Evolutionary conservation across 345 rosid genomes (phyloP).

Genomic region (Raphanus sativus): DNA sequence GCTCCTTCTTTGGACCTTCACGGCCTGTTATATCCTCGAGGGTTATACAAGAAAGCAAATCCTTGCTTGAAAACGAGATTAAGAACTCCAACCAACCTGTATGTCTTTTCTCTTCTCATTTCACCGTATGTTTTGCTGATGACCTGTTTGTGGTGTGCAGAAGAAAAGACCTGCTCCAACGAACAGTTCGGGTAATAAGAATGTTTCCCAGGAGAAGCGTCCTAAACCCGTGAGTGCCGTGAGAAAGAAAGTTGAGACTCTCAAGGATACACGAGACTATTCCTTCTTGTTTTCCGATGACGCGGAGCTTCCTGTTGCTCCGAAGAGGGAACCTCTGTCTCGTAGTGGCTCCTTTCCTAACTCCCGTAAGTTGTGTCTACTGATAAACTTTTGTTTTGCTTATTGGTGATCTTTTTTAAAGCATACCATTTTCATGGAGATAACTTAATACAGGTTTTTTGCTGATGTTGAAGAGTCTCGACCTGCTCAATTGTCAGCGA

Average conservation of each 20-base stretch:
- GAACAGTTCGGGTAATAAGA: slow-evolving; percentile 40
- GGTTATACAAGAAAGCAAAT: slow-evolving; percentile 96
- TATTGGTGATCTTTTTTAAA: slow-evolving; percentile 33
- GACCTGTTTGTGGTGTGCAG: slow-evolving; percentile 42
- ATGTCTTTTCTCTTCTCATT: slow-evolving; percentile 31
- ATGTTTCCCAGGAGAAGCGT: slow-evolving; percentile 32
- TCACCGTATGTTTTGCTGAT: background rate
- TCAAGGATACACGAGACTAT: slow-evolving; percentile 83
- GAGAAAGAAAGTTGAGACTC: slow-evolving; percentile 60
- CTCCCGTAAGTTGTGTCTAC: slow-evolving; percentile 57
- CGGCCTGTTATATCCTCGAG: slow-evolving; percentile 83
- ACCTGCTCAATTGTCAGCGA: slow-evolving; percentile 49
- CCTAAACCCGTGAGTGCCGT: slow-evolving; percentile 52
- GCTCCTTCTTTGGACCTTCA: slow-evolving; percentile 96
- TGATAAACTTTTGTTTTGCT: slow-evolving; percentile 13
- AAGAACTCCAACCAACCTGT: slow-evolving; percentile 49
- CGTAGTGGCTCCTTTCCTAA: slow-evolving; percentile 43
- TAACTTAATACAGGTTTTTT: slow-evolving; percentile 70
- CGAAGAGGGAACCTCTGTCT: slow-evolving; percentile 51
- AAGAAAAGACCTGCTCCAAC: slow-evolving; percentile 51
- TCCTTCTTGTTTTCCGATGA: slow-evolving; percentile 83
- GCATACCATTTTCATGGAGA: slow-evolving; percentile 57
- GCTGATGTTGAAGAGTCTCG: slow-evolving; percentile 78
- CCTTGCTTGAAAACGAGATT: slow-evolving; percentile 71
- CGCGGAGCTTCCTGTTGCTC: slow-evolving; percentile 62